phyloP scores from a whole-genome alignment of 352 stramenopile species.

The Pelagophyceae sp. region DNA sequence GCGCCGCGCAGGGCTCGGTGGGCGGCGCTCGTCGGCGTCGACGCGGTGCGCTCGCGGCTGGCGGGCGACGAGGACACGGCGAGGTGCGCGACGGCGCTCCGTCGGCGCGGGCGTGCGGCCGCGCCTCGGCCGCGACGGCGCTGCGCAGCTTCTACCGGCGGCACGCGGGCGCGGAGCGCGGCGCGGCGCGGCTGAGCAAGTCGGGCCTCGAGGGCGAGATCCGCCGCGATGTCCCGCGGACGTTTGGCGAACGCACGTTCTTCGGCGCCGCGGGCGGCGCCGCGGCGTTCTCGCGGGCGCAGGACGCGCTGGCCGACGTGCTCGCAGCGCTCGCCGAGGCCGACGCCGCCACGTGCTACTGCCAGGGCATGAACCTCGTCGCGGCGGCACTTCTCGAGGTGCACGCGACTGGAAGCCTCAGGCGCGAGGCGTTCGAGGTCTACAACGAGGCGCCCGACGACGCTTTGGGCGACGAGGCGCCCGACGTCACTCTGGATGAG shows the following conservation, averaged over 20 bases:
- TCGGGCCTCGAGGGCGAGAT: slow-evolving; percentile 23
- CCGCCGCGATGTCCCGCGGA: slow-evolving; percentile 29
- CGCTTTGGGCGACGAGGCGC: no score
- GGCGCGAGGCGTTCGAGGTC: no score
- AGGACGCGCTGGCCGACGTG: slow-evolving; percentile 4
- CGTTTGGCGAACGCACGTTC: slow-evolving; percentile 21
- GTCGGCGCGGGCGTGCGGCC: no score
- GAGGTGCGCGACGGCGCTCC: background rate
- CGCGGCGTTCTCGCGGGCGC: background rate
- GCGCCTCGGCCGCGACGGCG: background rate
- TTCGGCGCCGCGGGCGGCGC: background rate
- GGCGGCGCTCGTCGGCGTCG: background rate
- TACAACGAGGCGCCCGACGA: no score
- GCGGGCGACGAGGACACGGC: background rate
- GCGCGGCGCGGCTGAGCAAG: background rate
- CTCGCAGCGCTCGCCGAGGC: background rate
- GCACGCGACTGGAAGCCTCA: slow-evolving; percentile 6
- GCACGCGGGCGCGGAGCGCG: background rate
- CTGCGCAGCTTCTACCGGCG: background rate
- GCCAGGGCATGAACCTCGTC: slow-evolving; percentile 72
- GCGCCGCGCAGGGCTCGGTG: background rate
- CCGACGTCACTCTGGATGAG: background rate
- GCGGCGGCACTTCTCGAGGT: slow-evolving; percentile 35
- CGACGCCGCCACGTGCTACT: slow-evolving; percentile 41
- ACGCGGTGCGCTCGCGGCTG: background rate